These are phyloP conservation scores for Scutellaria minor DNA, from an alignment of 257 asterid species.

Conservation along the genomic window DNA sequence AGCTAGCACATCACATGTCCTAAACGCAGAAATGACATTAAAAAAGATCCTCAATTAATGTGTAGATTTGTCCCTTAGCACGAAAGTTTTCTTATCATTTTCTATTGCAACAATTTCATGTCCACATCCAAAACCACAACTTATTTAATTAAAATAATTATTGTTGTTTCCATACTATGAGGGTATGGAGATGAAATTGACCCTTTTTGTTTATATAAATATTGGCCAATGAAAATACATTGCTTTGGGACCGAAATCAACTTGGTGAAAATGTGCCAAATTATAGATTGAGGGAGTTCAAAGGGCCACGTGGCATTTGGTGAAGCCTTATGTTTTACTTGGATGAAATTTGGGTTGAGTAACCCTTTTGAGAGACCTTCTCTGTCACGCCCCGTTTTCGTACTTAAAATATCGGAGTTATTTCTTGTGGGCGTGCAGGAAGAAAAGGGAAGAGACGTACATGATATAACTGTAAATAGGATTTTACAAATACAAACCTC, in stretches of 20 bases:
- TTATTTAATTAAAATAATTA: slow-evolving; percentile 12
- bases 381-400: no score
- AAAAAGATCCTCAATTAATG: neutral
- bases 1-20: slow-evolving; percentile 29
- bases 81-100: slow-evolving; percentile 18
- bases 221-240: slow-evolving; percentile 19
- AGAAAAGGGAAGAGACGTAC: no score
- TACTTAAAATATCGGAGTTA: no score
- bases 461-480: no score
- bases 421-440: no score
- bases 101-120: slow-evolving; percentile 8
- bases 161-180: slow-evolving; percentile 2
- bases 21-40: neutral
- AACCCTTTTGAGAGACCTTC: no score
- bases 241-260: slow-evolving; percentile 32
- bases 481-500: no score
- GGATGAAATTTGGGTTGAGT: neutral
- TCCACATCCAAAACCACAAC: slow-evolving; percentile 7
- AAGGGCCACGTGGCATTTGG: slow-evolving; percentile 32
- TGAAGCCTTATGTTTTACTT: slow-evolving; percentile 16
- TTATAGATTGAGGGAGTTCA: slow-evolving; percentile 20
- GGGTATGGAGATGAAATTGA: neutral
- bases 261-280: slow-evolving; percentile 21
- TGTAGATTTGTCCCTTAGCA: slow-evolving; percentile 27
- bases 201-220: neutral